Conservation (phyloP, 2,329 filamentous ascomycete species). For the Xenosphaeropsis pyriputrescens region DNA sequence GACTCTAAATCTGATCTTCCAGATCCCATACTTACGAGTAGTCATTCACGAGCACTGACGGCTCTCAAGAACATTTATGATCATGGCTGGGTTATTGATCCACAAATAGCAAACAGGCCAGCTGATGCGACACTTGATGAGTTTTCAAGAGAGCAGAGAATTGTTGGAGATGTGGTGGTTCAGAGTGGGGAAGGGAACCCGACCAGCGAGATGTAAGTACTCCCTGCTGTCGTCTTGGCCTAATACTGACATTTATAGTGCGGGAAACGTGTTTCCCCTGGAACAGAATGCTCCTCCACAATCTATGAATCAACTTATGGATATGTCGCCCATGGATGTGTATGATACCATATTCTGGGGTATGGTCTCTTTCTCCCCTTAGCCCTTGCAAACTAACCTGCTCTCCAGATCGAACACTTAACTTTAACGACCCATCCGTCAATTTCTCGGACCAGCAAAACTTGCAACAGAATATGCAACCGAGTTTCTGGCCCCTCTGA, state of each 20-base stretch:
- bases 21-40: constrained; percentile 46
- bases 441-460: too few relatives aligned
- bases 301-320: background rate
- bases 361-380: background rate
- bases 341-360: constrained; percentile 1
- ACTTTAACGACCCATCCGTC: too few relatives aligned
- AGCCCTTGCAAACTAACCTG: too few relatives aligned
- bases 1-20: constrained; percentile 24
- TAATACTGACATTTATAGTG: background rate
- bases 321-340: constrained; percentile 1
- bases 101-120: constrained; percentile 5
- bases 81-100: constrained; percentile 36
- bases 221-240: background rate
- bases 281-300: background rate
- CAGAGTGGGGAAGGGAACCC: background rate
- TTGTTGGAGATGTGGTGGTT: background rate
- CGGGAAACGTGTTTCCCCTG: background rate
- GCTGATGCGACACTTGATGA: background rate
- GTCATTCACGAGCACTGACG: constrained; percentile 38
- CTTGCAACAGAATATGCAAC: too few relatives aligned
- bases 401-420: too few relatives aligned
- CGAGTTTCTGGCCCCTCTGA: too few relatives aligned
- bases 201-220: background rate
- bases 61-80: constrained; percentile 49
- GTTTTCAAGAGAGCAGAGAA: background rate